Conservation (phyloP, 2,329 filamentous ascomycete species). For the Fusarium paranaense region DNA sequence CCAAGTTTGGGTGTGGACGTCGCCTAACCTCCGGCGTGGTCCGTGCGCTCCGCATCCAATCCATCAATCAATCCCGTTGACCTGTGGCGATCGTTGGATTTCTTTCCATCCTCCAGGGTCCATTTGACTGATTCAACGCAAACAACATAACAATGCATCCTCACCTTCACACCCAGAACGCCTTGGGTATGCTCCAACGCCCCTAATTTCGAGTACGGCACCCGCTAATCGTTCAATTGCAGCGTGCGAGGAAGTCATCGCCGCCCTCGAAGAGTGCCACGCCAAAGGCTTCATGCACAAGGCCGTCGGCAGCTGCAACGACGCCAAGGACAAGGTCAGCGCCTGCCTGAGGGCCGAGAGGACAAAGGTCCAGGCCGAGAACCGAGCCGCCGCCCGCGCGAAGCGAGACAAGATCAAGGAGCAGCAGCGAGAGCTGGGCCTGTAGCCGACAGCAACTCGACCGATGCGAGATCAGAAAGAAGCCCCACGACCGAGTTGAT, state of each 20-base stretch:
- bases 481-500: background rate
- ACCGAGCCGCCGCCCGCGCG: constrained; percentile 76
- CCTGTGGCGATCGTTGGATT: constrained; percentile 31
- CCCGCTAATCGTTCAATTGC: constrained; percentile 36
- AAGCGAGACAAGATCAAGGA: constrained; percentile 79
- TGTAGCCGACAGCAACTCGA: constrained; percentile 40
- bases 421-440: constrained; percentile 68
- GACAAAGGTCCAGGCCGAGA: constrained; percentile 79
- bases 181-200: constrained; percentile 71
- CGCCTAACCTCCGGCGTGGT: constrained; percentile 40
- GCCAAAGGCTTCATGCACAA: constrained; percentile 93
- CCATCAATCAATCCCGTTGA: constrained; percentile 20
- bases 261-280: constrained; percentile 94
- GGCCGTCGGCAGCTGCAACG: constrained; percentile 89
- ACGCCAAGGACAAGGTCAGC: constrained; percentile 85
- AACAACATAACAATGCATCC: constrained; percentile 82
- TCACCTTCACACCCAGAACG: constrained; percentile 93
- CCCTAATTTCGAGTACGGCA: background rate
- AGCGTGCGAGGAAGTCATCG: constrained; percentile 97
- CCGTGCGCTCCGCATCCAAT: constrained; percentile 45
- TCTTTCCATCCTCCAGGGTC: constrained; percentile 27
- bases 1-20: constrained; percentile 8
- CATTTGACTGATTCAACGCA: constrained; percentile 9
- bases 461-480: background rate
- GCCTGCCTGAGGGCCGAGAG: constrained; percentile 86